Conservation (phyloP, 164 flowering plant genomes). For the Magnolia officinalis region DNA sequence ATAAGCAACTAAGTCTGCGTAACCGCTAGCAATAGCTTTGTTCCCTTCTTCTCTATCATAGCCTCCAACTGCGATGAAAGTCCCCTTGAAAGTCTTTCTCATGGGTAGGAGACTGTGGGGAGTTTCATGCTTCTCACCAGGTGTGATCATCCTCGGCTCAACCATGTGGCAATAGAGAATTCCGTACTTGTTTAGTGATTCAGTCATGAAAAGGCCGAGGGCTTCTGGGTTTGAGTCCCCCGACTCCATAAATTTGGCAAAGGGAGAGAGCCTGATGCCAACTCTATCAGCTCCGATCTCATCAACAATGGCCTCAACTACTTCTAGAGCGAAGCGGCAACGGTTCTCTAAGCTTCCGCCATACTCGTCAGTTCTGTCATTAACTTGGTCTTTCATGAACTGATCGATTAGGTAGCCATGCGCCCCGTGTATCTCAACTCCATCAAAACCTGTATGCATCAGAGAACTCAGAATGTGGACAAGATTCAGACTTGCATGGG, state of each 20-base stretch:
- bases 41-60: slow-evolving; percentile 43
- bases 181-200: slow-evolving; percentile 37
- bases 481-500: background rate
- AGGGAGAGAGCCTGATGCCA: slow-evolving; percentile 11
- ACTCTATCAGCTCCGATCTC: slow-evolving; percentile 14
- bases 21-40: slow-evolving; percentile 25
- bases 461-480: background rate
- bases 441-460: slow-evolving; percentile 44
- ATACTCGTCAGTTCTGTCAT: slow-evolving; percentile 2
- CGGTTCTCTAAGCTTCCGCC: slow-evolving; percentile 11
- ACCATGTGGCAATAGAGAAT: slow-evolving; percentile 47
- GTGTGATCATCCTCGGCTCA: slow-evolving; percentile 47
- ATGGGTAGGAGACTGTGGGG: slow-evolving; percentile 39
- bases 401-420: slow-evolving; percentile 40
- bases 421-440: slow-evolving; percentile 50
- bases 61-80: slow-evolving; percentile 46
- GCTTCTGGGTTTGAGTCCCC: slow-evolving; percentile 53
- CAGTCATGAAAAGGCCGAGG: slow-evolving; percentile 48
- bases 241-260: slow-evolving; percentile 25
- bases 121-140: slow-evolving; percentile 15
- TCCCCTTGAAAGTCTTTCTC: slow-evolving; percentile 45
- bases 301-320: slow-evolving; percentile 3
- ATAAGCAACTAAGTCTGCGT: slow-evolving; percentile 32
- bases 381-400: slow-evolving; percentile 38
- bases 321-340: slow-evolving; percentile 12